phyloP scores from a whole-genome alignment of 257 asterid genomes.

The Solanum ossicruentum region DNA sequence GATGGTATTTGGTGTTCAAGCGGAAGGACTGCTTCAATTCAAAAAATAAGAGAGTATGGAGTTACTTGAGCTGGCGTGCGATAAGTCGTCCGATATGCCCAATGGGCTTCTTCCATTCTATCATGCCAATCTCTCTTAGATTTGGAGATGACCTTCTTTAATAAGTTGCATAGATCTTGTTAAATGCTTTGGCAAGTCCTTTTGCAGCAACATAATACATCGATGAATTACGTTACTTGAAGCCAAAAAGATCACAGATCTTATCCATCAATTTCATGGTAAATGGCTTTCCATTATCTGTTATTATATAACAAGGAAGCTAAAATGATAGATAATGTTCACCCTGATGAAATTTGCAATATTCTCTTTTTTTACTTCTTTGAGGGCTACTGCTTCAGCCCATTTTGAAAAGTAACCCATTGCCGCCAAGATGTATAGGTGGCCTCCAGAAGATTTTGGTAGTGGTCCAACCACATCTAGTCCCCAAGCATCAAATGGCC shows the following conservation, averaged over 20 bases:
- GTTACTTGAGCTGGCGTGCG: neutral
- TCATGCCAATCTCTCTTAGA: neutral
- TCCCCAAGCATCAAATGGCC: neutral
- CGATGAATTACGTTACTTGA: neutral
- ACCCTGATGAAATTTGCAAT: too few relatives aligned
- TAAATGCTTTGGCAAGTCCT: neutral
- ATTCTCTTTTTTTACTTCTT: too few relatives aligned
- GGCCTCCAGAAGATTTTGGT: too few relatives aligned
- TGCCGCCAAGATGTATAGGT: too few relatives aligned
- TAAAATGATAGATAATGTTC: too few relatives aligned
- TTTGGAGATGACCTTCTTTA: too few relatives aligned
- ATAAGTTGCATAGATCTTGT: neutral
- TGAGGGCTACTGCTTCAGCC: too few relatives aligned
- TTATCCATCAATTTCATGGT: neutral
- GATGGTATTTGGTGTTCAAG: too few relatives aligned
- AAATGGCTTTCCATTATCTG: neutral
- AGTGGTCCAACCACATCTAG: too few relatives aligned
- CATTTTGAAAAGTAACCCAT: too few relatives aligned
- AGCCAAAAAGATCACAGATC: neutral
- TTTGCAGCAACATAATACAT: neutral
- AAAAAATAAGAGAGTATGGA: neutral
- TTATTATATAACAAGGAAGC: neutral
- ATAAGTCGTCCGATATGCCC: neutral
- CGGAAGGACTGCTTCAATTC: neutral
- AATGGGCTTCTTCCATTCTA: neutral